These are phyloP conservation scores for Populus hybrid DNA, from an alignment of 441 rosid species.

Conservation along the genomic window DNA sequence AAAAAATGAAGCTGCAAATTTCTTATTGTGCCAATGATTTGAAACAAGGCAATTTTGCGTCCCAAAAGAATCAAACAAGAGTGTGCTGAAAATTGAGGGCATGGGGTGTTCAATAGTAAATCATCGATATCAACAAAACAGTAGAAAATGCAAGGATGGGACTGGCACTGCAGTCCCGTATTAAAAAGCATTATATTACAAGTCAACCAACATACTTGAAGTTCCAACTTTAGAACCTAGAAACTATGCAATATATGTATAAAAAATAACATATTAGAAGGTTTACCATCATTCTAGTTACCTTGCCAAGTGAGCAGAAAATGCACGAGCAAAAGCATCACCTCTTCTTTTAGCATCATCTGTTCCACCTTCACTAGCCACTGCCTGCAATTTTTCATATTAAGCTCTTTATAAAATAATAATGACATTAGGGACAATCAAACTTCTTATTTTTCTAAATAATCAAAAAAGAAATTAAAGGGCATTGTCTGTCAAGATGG, in stretches of 20 bases:
- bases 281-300: slow-evolving; percentile 13
- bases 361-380: slow-evolving; percentile 99
- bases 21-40: neutral
- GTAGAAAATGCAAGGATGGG: neutral
- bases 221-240: neutral
- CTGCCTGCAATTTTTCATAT: slow-evolving; percentile 63
- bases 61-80: neutral
- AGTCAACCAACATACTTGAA: neutral
- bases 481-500: neutral
- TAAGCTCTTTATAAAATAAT: slow-evolving; percentile 7
- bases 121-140: too few species aligned
- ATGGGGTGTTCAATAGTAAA: neutral
- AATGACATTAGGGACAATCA: neutral
- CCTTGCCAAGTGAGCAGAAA: slow-evolving; percentile 99
- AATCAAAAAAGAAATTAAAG: neutral
- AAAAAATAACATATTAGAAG: neutral
- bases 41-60: neutral
- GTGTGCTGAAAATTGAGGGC: neutral
- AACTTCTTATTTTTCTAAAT: neutral
- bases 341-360: slow-evolving; percentile 98
- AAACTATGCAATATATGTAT: neutral
- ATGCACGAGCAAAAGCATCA: slow-evolving; percentile 98
- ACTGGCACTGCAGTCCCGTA: neutral
- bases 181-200: too few species aligned
- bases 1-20: neutral